A percentile compares a stretch with the other conserved stretches of the same genome.
phyloP scores from a whole-genome alignment of 2,329 filamentous ascomycete species.

The Fusarium sterilihyphosum region DNA sequence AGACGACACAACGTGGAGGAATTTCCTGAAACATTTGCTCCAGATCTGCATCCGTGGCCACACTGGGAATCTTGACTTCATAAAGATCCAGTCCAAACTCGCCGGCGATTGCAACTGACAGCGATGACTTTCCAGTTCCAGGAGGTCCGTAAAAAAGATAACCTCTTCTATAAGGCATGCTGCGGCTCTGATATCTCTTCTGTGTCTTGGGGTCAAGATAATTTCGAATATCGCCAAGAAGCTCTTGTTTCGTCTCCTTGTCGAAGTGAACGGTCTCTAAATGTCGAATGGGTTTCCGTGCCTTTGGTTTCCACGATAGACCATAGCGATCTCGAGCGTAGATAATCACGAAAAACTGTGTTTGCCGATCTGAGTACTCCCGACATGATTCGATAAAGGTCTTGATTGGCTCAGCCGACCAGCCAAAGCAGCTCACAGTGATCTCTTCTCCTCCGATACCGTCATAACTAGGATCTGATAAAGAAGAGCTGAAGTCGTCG shows the following conservation, averaged over 20 bases:
- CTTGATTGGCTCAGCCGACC: slow-evolving; percentile 61
- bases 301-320: slow-evolving; percentile 59
- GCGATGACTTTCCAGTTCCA: slow-evolving; percentile 68
- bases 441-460: slow-evolving; percentile 59
- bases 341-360: slow-evolving; percentile 61
- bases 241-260: slow-evolving; percentile 54
- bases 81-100: slow-evolving; percentile 62
- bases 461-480: slow-evolving; percentile 56
- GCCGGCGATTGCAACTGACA: slow-evolving; percentile 63
- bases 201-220: slow-evolving; percentile 60
- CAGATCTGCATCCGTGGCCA: slow-evolving; percentile 60
- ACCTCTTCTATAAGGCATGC: slow-evolving; percentile 55
- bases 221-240: slow-evolving; percentile 61
- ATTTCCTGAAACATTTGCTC: slow-evolving; percentile 63
- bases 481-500: slow-evolving; percentile 49
- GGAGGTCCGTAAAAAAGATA: slow-evolving; percentile 74
- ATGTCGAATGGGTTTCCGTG: slow-evolving; percentile 58
- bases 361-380: slow-evolving; percentile 58
- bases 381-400: slow-evolving; percentile 57
- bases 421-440: slow-evolving; percentile 60
- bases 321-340: slow-evolving; percentile 58
- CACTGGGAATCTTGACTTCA: slow-evolving; percentile 58
- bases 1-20: slow-evolving; percentile 62
- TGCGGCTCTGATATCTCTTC: slow-evolving; percentile 70
- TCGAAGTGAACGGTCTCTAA: slow-evolving; percentile 64